phyloP scores from a whole-genome alignment of 176 grass and related monocot genomes.

The Carex myosuroides region DNA sequence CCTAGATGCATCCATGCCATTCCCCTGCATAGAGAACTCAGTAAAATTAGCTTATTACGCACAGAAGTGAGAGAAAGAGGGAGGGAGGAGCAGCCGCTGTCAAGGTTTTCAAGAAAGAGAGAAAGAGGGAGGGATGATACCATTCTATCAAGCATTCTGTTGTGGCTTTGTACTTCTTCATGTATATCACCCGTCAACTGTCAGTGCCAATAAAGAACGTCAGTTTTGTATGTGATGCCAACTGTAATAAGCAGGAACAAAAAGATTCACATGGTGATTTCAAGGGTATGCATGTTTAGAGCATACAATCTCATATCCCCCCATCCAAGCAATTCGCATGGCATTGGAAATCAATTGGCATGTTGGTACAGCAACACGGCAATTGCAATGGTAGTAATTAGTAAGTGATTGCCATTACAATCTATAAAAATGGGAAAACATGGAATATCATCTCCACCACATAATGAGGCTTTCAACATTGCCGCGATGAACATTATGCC shows the following conservation, averaged over 20 bases:
- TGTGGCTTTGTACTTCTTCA: slow-evolving; percentile 83
- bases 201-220: slow-evolving; percentile 15
- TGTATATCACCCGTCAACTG: slow-evolving; percentile 96
- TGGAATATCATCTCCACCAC: background rate
- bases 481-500: background rate
- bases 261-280: background rate
- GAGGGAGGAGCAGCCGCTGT: background rate
- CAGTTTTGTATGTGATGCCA: background rate
- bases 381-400: background rate
- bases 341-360: background rate
- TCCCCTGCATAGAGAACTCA: slow-evolving; percentile 44
- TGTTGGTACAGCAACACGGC: background rate
- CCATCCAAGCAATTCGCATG: background rate
- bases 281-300: background rate
- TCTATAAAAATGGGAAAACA: background rate
- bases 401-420: background rate
- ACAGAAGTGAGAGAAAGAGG: background rate
- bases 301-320: background rate
- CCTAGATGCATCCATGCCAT: slow-evolving; percentile 94
- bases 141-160: slow-evolving; percentile 76
- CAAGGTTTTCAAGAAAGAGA: background rate
- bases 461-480: background rate
- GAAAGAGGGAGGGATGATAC: slow-evolving; percentile 26
- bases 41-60: background rate
- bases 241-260: background rate